Base-by-base conservation (phyloP, 2,329 filamentous ascomycete genomes). In the Volutella citrinella region DNA sequence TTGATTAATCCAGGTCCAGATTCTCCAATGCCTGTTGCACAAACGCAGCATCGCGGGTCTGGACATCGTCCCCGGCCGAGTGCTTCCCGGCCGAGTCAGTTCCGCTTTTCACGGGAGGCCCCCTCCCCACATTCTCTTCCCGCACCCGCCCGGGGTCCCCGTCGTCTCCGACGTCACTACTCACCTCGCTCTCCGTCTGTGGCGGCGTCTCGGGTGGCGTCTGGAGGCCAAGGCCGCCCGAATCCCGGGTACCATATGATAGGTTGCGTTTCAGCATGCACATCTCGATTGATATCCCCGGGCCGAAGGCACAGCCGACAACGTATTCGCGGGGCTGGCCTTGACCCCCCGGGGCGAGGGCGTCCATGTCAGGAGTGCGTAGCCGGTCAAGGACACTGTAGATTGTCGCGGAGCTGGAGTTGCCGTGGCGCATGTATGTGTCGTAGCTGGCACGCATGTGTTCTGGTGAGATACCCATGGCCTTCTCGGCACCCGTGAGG, bases 361-460 rank as follows among this genome's bases (percentile, higher is more conserved):
- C 65, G 38, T 80, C 76, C 76, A 81, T 81, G 9, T 79, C 75
- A 47, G 76, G 76, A 15, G 63, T 55, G 6, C 81, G 66, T 46
- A 86, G 48, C 10, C 72, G 67, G 44, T 85, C 69, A 56, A 87
- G 62, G 1, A 87, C 82, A 42, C 77, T 78, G 46, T 84, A 76
- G 10, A 86, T 78, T 4, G 82, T 84, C 8, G 82, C 78, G 2
- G 80, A 84, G 40, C 78, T 82, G 22, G 75, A 79, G 59, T 87
- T 87, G 3, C 83, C 82, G 47, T 78, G 77, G 32, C 75, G 74
- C 30, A 78, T 77, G 48, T 87, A 87, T 13, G 78, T 76, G 42
- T 83, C 76, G 51, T 82, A 83, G 38, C 78, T 82, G n/a, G 81
- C 80, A 29, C 80, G 70, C 64, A 86, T 78, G 45, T 84, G 80